These are phyloP conservation scores for Ceratocystis albifundus DNA, from an alignment of 2,329 filamentous ascomycete species.

Conservation along the genomic window DNA sequence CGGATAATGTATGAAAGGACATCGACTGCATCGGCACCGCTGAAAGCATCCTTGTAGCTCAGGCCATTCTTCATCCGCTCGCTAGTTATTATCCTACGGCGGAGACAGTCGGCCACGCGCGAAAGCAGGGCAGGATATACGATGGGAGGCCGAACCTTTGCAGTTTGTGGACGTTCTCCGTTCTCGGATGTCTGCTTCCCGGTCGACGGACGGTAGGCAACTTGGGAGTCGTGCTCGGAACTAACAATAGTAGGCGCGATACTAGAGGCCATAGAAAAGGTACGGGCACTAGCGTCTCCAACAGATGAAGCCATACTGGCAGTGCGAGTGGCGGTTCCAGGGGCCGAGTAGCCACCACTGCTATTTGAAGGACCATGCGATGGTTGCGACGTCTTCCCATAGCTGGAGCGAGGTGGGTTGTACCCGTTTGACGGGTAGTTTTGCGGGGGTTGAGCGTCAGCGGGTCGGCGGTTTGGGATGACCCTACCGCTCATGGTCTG, in stretches of 20 bases:
- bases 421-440: conserved; percentile 18
- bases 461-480: conserved; percentile 59
- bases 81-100: conserved; percentile 71
- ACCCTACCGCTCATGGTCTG: conserved; percentile 90
- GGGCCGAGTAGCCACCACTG: conserved; percentile 34
- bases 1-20: conserved; percentile 93
- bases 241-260: conserved; percentile 58
- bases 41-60: conserved; percentile 95
- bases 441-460: conserved; percentile 29
- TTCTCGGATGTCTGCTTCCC: conserved; percentile 40
- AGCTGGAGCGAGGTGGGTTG: conserved; percentile 27
- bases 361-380: conserved; percentile 29
- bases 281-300: conserved; percentile 42
- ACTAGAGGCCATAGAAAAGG: conserved; percentile 90
- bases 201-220: conserved; percentile 48
- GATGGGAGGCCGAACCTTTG: conserved; percentile 61
- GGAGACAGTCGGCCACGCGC: conserved; percentile 85
- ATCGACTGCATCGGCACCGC: conserved; percentile 88
- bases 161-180: conserved; percentile 46
- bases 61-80: conserved; percentile 94
- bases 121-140: conserved; percentile 92
- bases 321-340: conserved; percentile 46
- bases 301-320: conserved; percentile 50
- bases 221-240: conserved; percentile 44
- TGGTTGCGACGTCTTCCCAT: conserved; percentile 28